Evolutionary conservation across 495 filamentous ascomycete genomes (phyloP), one percentile per base, ranked within the genome.

Genomic region (Penicillium malachiteum): DNA sequence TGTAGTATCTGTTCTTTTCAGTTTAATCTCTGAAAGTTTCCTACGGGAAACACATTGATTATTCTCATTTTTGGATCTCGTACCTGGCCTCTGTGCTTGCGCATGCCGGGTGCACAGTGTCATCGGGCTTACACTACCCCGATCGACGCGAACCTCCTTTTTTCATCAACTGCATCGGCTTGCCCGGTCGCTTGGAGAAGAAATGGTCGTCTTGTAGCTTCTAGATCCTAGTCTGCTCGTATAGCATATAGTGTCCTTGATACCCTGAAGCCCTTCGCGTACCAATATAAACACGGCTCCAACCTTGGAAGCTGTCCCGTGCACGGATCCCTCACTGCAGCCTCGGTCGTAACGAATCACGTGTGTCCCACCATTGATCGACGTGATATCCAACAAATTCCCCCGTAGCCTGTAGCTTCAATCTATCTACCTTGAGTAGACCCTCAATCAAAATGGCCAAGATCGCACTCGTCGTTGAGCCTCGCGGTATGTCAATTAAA

Each of bases 1-100:
- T 94, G 89, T 94, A 93, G 90, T 94, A 96, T 94, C 90, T 95
- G 90, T 95, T 95, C 90, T 95, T 92, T 92, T 92, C 87, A 93
- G 88, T 92, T 91, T 92, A 91, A 92, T 82, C 79, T 81, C 80
- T 83, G 80, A 82, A 83, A 82, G 77, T 77, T 70, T 75, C 71
- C 85, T 83, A 74, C 78, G 57, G 83, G 79, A 78, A 78, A 81
- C 80, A 87, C 83, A 80, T 79, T 85, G 85, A 90, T 92, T 92
- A 90, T 83, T 81, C 85, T 81, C 78, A 90, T 92, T 90, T 91
- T 90, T 81, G 80, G 60, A 72, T 47, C 59, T 50, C 52, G 85
- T 70, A 60, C 59, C 70, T 54, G 72, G 73, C 82, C 87, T 86
- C 88, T 90, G 84, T 79, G 87, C 90, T 92, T 91, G 89, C 87